Evolutionary conservation across 805 yeast species (phyloP), one percentile per base, ranked within the genome.

Genomic region (Priceomyces carsonii): DNA sequence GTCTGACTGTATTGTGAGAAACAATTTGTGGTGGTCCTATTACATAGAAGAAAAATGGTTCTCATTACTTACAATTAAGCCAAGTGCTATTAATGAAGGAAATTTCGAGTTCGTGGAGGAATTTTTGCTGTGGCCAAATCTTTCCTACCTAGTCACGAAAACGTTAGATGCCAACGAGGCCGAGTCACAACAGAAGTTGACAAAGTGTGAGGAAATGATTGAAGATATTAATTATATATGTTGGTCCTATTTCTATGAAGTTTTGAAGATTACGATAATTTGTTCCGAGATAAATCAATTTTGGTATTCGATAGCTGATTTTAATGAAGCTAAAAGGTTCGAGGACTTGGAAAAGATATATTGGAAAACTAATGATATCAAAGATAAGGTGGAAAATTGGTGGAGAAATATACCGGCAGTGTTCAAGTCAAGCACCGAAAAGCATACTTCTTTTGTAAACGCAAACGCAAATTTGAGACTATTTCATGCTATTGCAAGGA

Each of bases 261-360:
- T 24, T 14, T 19, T 32, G 8, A 32, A 32, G 15, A 32, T 32
- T n/a, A 32, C 35, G n/a, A 25, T 23, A 10, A 22, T 32, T 10
- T 32, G 29, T 16, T 32, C 35, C 5, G 35, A 32, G 4, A 23
- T 32, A 24, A 14, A 14, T 9, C n/a, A 23, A n/a, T 32, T 7
- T 32, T 32, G 35, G 35, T 32, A 32, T 15, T 22, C 35, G 8
- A 32, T 32, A 10, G 14, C 25, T 9, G 35, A 32, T 23, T 32
- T 14, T 24, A 32, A 23, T 23, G 35, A 32, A 24, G 21, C 18
- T 18, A 13, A 32, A 12, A 25, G 35, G 16, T 17, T 32, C 18
- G 18, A 22, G 29, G 35, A 22, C 7, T 4, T 5, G 10, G 13
- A 23, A 12, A 23, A 23, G 17, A 8, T 12, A 23, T 23, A 18